Evolutionary conservation across 2,329 filamentous ascomycete species (phyloP).

Genomic region (Xylariaceae sp.): DNA sequence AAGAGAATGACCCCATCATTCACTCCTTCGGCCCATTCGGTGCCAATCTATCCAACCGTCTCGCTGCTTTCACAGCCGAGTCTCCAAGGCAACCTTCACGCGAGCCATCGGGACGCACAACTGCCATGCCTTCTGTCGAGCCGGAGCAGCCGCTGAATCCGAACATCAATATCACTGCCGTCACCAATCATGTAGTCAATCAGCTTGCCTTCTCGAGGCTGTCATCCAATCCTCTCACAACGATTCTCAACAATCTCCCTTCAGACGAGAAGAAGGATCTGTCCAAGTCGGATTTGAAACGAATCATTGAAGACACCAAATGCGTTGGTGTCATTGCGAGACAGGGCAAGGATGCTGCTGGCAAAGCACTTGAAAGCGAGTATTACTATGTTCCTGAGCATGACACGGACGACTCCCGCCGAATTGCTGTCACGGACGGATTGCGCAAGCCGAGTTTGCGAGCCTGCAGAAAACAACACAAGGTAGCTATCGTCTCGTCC

Average conservation of each 20-base stretch:
- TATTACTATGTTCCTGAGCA: constrained; percentile 93
- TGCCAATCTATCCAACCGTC: constrained; percentile 74
- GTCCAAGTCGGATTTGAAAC: constrained; percentile 60
- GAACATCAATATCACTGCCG: constrained; percentile 39
- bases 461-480: constrained; percentile 91
- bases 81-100: constrained; percentile 54
- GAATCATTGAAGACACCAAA: constrained; percentile 66
- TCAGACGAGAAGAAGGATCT: constrained; percentile 57
- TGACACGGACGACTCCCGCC: constrained; percentile 73
- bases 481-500: constrained; percentile 58
- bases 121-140: constrained; percentile 23
- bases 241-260: constrained; percentile 83
- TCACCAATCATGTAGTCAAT: constrained; percentile 87
- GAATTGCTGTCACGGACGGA: constrained; percentile 78
- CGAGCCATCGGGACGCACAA: constrained; percentile 18
- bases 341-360: constrained; percentile 92
- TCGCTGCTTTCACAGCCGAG: constrained; percentile 69
- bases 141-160: constrained; percentile 28
- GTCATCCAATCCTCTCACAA: constrained; percentile 85
- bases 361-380: constrained; percentile 89
- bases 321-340: constrained; percentile 87
- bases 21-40: constrained; percentile 91
- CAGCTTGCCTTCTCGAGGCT: constrained; percentile 93
- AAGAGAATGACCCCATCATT: constrained; percentile 91
- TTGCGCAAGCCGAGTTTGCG: constrained; percentile 85